These are phyloP conservation scores for Colletotrichum cordylinicola DNA, from an alignment of 2,329 filamentous ascomycete genomes.

Conservation along the genomic window DNA sequence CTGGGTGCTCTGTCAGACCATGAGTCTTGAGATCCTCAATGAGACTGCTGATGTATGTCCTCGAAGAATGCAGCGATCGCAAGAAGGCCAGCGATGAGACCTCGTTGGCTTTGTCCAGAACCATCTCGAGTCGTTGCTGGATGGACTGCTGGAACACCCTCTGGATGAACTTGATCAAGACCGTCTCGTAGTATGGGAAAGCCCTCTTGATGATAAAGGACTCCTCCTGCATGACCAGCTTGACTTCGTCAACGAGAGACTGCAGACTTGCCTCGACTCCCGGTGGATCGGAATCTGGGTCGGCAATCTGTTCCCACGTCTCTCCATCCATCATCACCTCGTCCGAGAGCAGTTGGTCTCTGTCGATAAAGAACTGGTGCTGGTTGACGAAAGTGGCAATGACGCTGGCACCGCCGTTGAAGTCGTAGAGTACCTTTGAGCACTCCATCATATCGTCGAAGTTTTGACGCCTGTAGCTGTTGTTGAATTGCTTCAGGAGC, in stretches of 20 bases:
- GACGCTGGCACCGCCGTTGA: conserved; percentile 94
- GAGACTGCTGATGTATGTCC: conserved; percentile 84
- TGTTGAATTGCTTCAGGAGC: conserved; percentile 93
- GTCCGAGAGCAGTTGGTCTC: conserved; percentile 88
- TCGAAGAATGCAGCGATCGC: conserved; percentile 86
- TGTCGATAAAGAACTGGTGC: conserved; percentile 98
- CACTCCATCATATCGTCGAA: conserved; percentile 99
- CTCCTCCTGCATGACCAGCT: conserved; percentile 94
- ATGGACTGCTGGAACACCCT: conserved; percentile 98
- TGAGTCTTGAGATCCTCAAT: conserved; percentile 95
- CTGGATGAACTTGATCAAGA: conserved; percentile 91
- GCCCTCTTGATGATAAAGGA: conserved; percentile 96
- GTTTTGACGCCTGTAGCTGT: conserved; percentile 93
- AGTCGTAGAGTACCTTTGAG: conserved; percentile 90
- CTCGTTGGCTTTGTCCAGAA: conserved; percentile 90
- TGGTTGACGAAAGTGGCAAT: conserved; percentile 98
- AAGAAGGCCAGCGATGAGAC: conserved; percentile 93
- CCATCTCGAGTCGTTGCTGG: conserved; percentile 93
- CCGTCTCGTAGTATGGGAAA: conserved; percentile 95
- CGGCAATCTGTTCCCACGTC: conserved; percentile 89
- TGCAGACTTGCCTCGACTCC: conserved; percentile 92
- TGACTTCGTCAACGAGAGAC: conserved; percentile 91
- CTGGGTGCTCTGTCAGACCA: conserved; percentile 92
- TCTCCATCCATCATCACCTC: conserved; percentile 79
- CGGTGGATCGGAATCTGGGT: conserved; percentile 91